These are phyloP conservation scores for Kluyveromyces lactis DNA, from an alignment of 805 yeast genomes.

Conservation along the genomic window DNA sequence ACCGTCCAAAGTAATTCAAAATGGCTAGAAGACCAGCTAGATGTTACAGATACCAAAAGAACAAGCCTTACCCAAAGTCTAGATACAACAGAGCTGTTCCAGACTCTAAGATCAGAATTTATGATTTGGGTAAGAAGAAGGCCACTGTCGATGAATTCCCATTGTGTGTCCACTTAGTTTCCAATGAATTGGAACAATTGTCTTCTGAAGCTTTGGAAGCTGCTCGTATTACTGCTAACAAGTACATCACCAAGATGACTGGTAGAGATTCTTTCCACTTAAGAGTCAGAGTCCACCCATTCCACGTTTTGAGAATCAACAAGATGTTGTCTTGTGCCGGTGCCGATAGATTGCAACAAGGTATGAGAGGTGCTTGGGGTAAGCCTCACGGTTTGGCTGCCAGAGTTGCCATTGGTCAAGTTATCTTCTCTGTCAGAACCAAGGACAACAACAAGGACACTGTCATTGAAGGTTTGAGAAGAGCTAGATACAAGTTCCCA, in stretches of 20 bases:
- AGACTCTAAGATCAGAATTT: conserved; percentile 98
- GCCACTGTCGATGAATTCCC: conserved; percentile 99
- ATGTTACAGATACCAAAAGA: conserved; percentile 99
- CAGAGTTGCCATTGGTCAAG: conserved; percentile 97
- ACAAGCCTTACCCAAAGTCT: conserved; percentile 99
- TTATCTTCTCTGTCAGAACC: conserved; percentile 96
- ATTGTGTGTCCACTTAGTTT: conserved; percentile 97
- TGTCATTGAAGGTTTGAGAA: conserved; percentile 98
- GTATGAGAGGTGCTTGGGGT: conserved; percentile 99
- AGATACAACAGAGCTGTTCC: conserved; percentile 99
- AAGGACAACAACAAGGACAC: conserved; percentile 96
- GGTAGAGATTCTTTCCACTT: conserved; percentile 99
- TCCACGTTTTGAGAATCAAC: conserved; percentile 99
- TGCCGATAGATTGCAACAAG: conserved; percentile 99
- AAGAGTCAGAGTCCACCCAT: conserved; percentile 99
- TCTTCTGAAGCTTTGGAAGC: conserved; percentile 99
- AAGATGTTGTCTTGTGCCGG: conserved; percentile 99
- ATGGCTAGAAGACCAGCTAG: conserved; percentile 99
- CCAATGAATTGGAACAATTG: conserved; percentile 98
- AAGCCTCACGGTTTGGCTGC: conserved; percentile 99
- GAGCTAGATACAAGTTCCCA: conserved; percentile 99
- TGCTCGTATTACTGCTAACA: conserved; percentile 99
- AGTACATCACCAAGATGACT: conserved; percentile 93
- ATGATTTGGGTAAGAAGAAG: conserved; percentile 99
- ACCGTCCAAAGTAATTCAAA: conserved; percentile 36